Conservation (phyloP, 1,139 yeast genomes). For the Torulaspora globosa region DNA sequence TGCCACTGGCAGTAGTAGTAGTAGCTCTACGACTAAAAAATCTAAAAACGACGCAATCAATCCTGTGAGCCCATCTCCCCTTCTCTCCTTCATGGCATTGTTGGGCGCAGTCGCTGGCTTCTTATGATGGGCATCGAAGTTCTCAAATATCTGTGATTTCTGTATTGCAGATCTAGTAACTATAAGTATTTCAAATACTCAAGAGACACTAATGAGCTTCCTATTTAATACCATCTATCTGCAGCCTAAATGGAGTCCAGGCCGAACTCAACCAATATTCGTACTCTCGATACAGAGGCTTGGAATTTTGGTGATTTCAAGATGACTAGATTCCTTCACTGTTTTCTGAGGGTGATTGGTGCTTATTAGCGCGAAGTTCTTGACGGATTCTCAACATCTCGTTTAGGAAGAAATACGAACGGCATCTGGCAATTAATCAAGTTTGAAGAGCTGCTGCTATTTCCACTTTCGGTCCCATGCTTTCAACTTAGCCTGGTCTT, state of each 20-base stretch:
- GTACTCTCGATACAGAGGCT: not conserved
- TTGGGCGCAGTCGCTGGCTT: constrained; percentile 12
- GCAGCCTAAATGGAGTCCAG: not conserved
- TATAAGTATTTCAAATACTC: not conserved
- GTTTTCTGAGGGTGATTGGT: not conserved
- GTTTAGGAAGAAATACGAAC: not conserved
- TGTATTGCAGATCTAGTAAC: not conserved
- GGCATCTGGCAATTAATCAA: not conserved
- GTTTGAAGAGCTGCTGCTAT: not conserved
- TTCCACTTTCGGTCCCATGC: not conserved
- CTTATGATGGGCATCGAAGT: constrained; percentile 1
- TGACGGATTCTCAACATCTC: not conserved
- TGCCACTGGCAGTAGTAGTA: not conserved
- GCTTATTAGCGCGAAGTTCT: not conserved
- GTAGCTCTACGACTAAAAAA: not conserved
- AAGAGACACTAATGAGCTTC: not conserved
- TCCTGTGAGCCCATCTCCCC: not conserved
- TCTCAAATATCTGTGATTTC: not conserved
- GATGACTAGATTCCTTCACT: too few relatives aligned
- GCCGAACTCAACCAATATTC: not conserved
- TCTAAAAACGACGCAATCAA: constrained; percentile 4
- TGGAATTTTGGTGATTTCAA: not conserved
- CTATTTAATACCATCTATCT: too few relatives aligned
- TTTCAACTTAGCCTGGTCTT: not conserved
- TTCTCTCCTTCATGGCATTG: constrained; percentile 10